Evolutionary conservation across 179 eudicot genomes (phyloP), one percentile per base, ranked within the genome.

Genomic region (Sideroxylon spinosum): DNA sequence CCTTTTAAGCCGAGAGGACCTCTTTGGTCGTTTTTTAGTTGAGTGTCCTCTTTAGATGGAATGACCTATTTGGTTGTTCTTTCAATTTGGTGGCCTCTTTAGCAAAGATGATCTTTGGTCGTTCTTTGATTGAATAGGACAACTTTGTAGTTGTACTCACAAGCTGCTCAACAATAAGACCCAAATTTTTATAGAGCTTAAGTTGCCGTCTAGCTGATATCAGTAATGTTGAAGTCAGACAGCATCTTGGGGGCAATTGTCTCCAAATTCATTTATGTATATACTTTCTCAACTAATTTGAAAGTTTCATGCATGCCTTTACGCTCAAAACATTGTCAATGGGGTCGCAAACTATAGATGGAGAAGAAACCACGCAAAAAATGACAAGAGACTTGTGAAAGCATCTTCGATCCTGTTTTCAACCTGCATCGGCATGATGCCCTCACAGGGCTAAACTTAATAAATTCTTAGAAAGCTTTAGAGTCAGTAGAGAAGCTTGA

Each of bases 241-340:
- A 60, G 81, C 83, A 96, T 86, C 77, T 84, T 84, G 52, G 72
- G 84, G 82, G 88, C 84, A 75, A 88, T 60, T 76, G 82, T 84
- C 65, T 88, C 90, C 83, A 92, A 79, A 60, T 78, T 80, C 73
- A 76, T 65, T 82, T 86, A 83, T 82, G 86, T 71, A 85, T 72
- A 77, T 86, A 90, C 78, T 48, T 84, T 83, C 66, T 86, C 85
- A 96, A 79, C 99, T 98, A 96, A 57, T 82, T 79, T 52, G 95
- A 85, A 55, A 94, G 86, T 85, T 96, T 96, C 80, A 96, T 84
- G 84, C 99, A 92, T 72, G 98, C 98, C 87, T 92, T 92, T 65
- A 98, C 99, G 86, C 85, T 89, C 81, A 96, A 68, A 81, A 77
- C 76, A 84, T 83, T 76, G 79, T 85, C 88, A 73, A 78, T 79